phyloP scores from a whole-genome alignment of 2,329 filamentous ascomycete species.

The Ceratocystis eucalypticola region DNA sequence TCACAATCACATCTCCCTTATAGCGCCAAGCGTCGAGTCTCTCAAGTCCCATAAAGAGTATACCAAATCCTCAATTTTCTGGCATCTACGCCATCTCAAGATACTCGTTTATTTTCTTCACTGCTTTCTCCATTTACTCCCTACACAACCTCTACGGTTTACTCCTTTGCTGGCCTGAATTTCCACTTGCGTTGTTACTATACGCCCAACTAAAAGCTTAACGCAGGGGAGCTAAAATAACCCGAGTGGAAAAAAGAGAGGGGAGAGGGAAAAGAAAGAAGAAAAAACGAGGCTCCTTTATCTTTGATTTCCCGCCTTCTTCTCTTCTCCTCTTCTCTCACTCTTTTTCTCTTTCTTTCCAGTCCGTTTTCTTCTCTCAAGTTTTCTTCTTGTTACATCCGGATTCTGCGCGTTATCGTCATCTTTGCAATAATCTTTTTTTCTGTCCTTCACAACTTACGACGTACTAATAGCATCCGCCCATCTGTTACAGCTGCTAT shows the following conservation, averaged over 20 bases:
- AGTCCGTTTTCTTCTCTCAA: neutral
- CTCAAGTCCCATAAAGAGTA: too few species aligned
- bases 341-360: conserved; percentile 2
- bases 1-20: too few species aligned
- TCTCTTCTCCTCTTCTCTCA: conserved; percentile 17
- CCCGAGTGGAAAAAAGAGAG: neutral
- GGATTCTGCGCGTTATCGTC: neutral
- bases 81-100: too few species aligned
- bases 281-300: conserved; percentile 5
- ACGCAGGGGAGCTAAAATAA: conserved; percentile 5
- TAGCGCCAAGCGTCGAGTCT: too few species aligned
- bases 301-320: conserved; percentile 9
- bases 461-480: neutral
- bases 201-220: conserved; percentile 7
- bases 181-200: conserved; percentile 7
- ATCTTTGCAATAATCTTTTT: neutral
- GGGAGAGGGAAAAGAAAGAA: neutral
- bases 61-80: too few species aligned
- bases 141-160: neutral
- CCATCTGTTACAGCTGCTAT: neutral
- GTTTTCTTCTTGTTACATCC: neutral
- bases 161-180: neutral
- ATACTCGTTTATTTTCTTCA: too few species aligned
- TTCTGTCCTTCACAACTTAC: neutral
- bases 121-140: neutral